Base-by-base conservation (phyloP, 768 basidiomycete genomes). In the Mycena sanguinolenta region DNA sequence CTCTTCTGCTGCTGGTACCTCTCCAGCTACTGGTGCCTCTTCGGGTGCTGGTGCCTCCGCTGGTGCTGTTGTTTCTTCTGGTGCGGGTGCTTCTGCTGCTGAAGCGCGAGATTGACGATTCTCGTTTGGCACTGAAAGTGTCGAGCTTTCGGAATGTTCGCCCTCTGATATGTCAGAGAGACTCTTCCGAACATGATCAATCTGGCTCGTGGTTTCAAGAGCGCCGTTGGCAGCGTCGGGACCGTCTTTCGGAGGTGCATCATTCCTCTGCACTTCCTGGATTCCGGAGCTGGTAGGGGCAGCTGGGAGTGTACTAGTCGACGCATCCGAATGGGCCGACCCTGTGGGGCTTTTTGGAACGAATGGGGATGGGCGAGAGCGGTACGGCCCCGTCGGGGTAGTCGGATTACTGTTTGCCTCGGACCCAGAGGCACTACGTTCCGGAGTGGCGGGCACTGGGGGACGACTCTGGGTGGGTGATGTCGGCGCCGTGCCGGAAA, bases 151-250 rank as follows among this genome's bases (percentile, higher is more conserved):
- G 36, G 72, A 70, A 7, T 19, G 50, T 6, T 64, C 72, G 53
- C 69, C 72, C 28, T 73, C 72, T 30, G 72, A 70, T 34, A 73
- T 73, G 54, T 67, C 72, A 32, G 72, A 73, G 38, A 73, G 65
- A 38, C 72, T 73, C 14, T 23, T 58, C 16, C 72, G 55, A 3
- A 53, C 42, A 25, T 70, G 69, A 30, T 73, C 69, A 19, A 73
- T 70, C 32, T 73, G 61, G 14, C 65, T 59, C 2, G 55, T 58
- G 21, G 65, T 64, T 36, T 70, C 72, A 6, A 59, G 61, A 25
- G 13, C 14, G n/a, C 27, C 49, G 23, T 50, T n/a, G 12, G 9
- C 19, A 3, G 49, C 4, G 23, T 44, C 62, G 16, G 42, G 28
- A 9, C 9, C 28, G 19, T 39, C 38, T 34, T n/a, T 13, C 49